Conservation (phyloP, 2,329 filamentous ascomycete species). For the Colletotrichum filicis region DNA sequence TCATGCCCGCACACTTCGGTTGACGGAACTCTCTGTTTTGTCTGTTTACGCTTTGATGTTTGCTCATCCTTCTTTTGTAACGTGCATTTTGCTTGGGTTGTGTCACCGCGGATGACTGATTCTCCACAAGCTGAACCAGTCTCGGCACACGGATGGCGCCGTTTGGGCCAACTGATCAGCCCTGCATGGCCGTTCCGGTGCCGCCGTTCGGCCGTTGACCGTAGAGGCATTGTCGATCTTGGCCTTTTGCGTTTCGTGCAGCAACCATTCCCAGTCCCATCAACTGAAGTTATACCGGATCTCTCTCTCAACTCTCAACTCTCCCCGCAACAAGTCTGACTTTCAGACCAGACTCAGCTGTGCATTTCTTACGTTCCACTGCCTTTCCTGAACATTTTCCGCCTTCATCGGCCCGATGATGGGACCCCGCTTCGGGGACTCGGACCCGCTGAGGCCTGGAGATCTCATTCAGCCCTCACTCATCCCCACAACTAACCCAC, state of each 20-base stretch:
- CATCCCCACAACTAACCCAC: background rate
- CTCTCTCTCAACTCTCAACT: background rate
- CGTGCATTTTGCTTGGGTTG: slow-evolving; percentile 10
- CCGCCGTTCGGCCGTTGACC: background rate
- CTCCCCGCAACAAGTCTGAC: background rate
- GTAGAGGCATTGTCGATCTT: background rate
- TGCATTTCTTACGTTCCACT: background rate
- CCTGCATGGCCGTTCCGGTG: background rate
- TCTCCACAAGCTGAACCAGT: background rate
- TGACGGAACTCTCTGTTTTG: background rate
- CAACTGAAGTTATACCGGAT: background rate
- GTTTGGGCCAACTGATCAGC: slow-evolving; percentile 6
- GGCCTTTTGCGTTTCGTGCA: background rate
- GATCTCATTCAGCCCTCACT: background rate
- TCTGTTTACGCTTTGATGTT: slow-evolving; percentile 16
- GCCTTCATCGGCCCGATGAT: background rate
- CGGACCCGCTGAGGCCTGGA: background rate
- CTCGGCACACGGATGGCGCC: slow-evolving; percentile 15
- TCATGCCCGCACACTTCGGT: background rate
- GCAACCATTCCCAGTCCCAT: background rate
- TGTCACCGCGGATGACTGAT: slow-evolving; percentile 19
- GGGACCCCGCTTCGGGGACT: background rate
- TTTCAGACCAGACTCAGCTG: background rate
- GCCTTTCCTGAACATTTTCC: background rate
- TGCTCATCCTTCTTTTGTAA: slow-evolving; percentile 8